Percentiles rank a stretch among this genome's conserved stretches.
Evolutionary conservation across 192 early-diverging fungal genomes (phyloP).

Genomic region (Paraglomus occultum): DNA sequence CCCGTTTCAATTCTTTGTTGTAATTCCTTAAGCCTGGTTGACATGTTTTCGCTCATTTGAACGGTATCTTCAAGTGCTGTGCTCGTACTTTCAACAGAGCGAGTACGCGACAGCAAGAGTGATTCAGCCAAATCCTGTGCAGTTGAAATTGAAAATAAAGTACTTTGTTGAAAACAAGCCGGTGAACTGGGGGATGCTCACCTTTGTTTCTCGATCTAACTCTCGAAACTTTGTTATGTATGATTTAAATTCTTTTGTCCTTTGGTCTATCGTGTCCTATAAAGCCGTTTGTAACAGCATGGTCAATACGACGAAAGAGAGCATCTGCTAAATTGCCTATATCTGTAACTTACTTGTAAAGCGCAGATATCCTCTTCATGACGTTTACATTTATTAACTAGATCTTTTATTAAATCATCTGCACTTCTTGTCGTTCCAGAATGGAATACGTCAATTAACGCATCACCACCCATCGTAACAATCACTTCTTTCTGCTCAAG

Average conservation of each 20-base stretch:
- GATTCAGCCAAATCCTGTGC: conserved; percentile 12
- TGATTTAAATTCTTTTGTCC: background rate
- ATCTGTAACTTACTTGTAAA: background rate
- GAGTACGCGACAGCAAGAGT: background rate
- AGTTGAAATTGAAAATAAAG: background rate
- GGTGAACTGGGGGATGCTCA: background rate
- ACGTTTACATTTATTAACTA: background rate
- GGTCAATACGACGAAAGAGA: background rate
- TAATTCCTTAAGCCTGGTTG: background rate
- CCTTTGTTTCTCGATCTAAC: conserved; percentile 13
- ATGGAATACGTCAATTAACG: no score
- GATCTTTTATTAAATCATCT: conserved; percentile 11
- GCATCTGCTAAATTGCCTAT: no score
- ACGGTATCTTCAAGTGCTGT: conserved; percentile 2
- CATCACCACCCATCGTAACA: no score
- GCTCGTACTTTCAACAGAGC: conserved; percentile 18
- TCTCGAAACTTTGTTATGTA: conserved; percentile 15
- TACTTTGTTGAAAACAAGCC: background rate
- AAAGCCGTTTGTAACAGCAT: background rate
- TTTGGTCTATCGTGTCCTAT: conserved; percentile 1
- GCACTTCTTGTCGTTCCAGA: no score
- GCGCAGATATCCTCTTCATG: background rate
- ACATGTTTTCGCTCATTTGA: background rate
- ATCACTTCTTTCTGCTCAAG: no score
- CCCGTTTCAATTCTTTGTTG: background rate